Evolutionary conservation across 2,329 filamentous ascomycete genomes (phyloP).

Genomic region (Monilinia fructigena): DNA sequence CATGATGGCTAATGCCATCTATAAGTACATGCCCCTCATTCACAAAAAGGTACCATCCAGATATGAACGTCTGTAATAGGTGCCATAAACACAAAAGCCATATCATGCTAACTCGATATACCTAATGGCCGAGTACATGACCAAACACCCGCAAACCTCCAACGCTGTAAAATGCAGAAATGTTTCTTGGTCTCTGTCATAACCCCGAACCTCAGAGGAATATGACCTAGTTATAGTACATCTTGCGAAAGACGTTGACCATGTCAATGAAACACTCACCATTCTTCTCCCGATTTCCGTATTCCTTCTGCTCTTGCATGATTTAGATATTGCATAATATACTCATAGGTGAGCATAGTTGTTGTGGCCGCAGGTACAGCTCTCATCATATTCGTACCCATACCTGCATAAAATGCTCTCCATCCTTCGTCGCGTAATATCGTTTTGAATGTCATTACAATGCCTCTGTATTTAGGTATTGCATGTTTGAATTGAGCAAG

Average conservation of each 20-base stretch:
- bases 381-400: conserved; percentile 96
- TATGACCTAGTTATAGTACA: neutral
- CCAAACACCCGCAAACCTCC: conserved; percentile 28
- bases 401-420: conserved; percentile 93
- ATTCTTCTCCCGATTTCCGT: conserved; percentile 29
- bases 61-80: conserved; percentile 26
- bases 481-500: conserved; percentile 37
- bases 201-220: neutral
- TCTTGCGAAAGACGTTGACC: neutral
- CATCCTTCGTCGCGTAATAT: conserved; percentile 92
- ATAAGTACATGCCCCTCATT: conserved; percentile 26
- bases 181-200: conserved; percentile 1
- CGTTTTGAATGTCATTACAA: conserved; percentile 76
- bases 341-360: conserved; percentile 97
- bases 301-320: conserved; percentile 35
- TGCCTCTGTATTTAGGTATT: conserved; percentile 65
- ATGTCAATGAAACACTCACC: conserved; percentile 20
- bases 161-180: conserved; percentile 28
- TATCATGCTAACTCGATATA: conserved; percentile 16
- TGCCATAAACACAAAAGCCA: conserved; percentile 16
- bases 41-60: conserved; percentile 24
- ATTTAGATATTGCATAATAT: conserved; percentile 46
- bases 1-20: conserved; percentile 24
- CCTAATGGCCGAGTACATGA: conserved; percentile 22
- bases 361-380: conserved; percentile 94